Percentiles rank a stretch among this genome's conserved stretches.
Conservation (phyloP, 805 yeast genomes). For the Blastobotrys mokoenaii region DNA sequence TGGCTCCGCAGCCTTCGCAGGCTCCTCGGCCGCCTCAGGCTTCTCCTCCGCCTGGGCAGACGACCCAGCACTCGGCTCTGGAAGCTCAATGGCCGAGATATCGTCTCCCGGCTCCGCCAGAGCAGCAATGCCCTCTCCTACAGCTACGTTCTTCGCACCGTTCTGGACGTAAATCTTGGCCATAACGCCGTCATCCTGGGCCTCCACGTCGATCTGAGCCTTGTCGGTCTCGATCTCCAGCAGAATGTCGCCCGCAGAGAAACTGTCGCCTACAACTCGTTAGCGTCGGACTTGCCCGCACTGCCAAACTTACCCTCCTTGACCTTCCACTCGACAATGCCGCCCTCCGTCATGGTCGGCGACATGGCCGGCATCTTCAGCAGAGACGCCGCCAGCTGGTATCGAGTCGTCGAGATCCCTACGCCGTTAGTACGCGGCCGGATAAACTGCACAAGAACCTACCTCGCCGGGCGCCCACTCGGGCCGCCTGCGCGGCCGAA, state of each 20-base stretch:
- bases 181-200: constrained; percentile 84
- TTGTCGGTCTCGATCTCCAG: constrained; percentile 98
- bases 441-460: not conserved
- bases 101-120: constrained; percentile 87
- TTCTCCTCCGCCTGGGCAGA: constrained; percentile 17
- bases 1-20: constrained; percentile 12
- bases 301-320: constrained; percentile 52
- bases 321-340: constrained; percentile 81
- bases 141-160: constrained; percentile 75
- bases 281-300: not conserved
- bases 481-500: not conserved
- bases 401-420: constrained; percentile 1
- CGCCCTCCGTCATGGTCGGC: constrained; percentile 97
- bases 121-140: constrained; percentile 85
- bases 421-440: not conserved
- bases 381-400: constrained; percentile 22
- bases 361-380: constrained; percentile 98
- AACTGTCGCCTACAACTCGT: constrained; percentile 43
- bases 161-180: constrained; percentile 62
- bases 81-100: constrained; percentile 51
- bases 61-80: constrained; percentile 29
- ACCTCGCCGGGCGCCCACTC: not conserved
- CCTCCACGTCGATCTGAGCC: constrained; percentile 96
- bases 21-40: constrained; percentile 9
- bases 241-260: constrained; percentile 82